A percentile compares a stretch with the other conserved stretches of the same genome.
These are phyloP conservation scores for Trypethelium eluteriae DNA, from an alignment of 495 filamentous ascomycete genomes.

Conservation along the genomic window DNA sequence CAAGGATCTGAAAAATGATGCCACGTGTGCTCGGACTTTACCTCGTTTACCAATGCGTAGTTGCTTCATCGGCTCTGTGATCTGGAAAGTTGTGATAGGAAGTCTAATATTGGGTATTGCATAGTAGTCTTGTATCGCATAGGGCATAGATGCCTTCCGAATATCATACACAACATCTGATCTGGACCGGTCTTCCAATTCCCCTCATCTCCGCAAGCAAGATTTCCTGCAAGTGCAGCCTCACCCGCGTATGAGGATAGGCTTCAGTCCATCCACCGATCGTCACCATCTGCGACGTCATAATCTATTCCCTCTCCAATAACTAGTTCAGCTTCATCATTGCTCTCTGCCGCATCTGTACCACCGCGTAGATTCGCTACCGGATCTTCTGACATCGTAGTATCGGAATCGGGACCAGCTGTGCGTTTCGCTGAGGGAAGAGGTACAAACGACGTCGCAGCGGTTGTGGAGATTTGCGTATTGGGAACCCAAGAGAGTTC, in stretches of 20 bases:
- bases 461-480: conserved; percentile 34
- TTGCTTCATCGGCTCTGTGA: no score
- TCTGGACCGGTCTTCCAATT: no score
- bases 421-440: background rate
- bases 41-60: no score
- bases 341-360: background rate
- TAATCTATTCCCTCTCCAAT: conserved; percentile 18
- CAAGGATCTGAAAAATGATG: no score
- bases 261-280: conserved; percentile 21
- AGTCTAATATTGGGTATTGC: background rate
- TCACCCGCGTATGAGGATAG: background rate
- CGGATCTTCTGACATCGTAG: conserved; percentile 11
- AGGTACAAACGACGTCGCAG: conserved; percentile 23
- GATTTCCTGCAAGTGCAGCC: background rate
- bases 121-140: background rate
- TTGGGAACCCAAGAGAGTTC: conserved; percentile 62
- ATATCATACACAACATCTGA: background rate
- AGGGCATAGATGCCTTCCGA: background rate
- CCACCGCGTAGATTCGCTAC: background rate
- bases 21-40: no score
- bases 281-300: conserved; percentile 27
- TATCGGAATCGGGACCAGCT: conserved; percentile 1
- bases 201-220: no score
- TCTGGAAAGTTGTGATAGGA: no score
- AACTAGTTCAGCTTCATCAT: conserved; percentile 3